A percentile compares a stretch with the other conserved stretches of the same genome.
phyloP scores from a whole-genome alignment of 495 filamentous ascomycete species.

The Achaetomiella virescens region DNA sequence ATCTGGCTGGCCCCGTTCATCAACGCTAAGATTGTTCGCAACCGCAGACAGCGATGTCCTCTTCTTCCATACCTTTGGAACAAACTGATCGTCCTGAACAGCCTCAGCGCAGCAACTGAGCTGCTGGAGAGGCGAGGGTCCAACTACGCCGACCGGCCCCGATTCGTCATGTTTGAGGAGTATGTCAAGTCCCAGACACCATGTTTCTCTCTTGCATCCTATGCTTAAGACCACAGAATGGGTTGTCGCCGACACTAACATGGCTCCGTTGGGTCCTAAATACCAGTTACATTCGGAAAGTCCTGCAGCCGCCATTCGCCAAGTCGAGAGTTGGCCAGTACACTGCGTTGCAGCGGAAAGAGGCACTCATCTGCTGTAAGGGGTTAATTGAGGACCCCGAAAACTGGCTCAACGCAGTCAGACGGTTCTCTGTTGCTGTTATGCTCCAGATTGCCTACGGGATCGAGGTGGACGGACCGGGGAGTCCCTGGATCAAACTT shows the following conservation, averaged over 20 bases:
- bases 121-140: conserved; percentile 40
- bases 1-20: neutral
- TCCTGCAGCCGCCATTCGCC: conserved; percentile 37
- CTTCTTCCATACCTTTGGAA: conserved; percentile 38
- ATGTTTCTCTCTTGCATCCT: too few species aligned
- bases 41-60: conserved; percentile 27
- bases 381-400: conserved; percentile 20
- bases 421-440: conserved; percentile 27
- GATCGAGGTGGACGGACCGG: conserved; percentile 33
- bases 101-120: conserved; percentile 33
- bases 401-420: conserved; percentile 22
- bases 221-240: conserved; percentile 32
- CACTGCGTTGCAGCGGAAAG: conserved; percentile 27
- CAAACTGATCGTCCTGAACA: conserved; percentile 39
- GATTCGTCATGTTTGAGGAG: conserved; percentile 46
- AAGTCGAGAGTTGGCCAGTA: conserved; percentile 32
- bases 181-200: too few species aligned
- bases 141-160: conserved; percentile 40
- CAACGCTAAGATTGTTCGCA: neutral
- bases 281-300: conserved; percentile 41
- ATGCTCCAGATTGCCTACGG: conserved; percentile 41
- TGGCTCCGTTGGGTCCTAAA: conserved; percentile 43
- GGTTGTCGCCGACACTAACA: conserved; percentile 42
- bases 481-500: conserved; percentile 40
- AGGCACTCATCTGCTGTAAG: conserved; percentile 29